These are phyloP conservation scores for Staphylotrichum tortipilum DNA, from an alignment of 495 filamentous ascomycete genomes.

Conservation along the genomic window DNA sequence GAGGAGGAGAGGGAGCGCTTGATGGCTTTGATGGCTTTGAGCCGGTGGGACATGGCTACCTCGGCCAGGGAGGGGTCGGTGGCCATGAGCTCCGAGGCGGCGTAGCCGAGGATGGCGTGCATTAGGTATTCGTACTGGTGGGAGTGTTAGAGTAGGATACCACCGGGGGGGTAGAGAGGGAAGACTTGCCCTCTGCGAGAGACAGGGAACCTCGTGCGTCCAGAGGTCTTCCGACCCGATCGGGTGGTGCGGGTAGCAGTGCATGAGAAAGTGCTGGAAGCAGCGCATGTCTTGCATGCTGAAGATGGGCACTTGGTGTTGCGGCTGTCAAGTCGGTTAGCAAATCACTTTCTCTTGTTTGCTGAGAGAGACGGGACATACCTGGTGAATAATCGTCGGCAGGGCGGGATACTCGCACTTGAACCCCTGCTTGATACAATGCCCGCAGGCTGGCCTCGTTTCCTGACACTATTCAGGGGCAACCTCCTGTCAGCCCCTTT, in stretches of 20 bases:
- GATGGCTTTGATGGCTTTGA: constrained; percentile 48
- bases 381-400: constrained; percentile 37
- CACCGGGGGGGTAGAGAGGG: too few relatives aligned
- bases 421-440: constrained; percentile 49
- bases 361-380: constrained; percentile 5
- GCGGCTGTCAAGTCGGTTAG: constrained; percentile 24
- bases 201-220: constrained; percentile 49
- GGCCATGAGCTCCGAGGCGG: constrained; percentile 45
- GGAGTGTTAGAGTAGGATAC: neutral
- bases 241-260: constrained; percentile 52
- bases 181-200: constrained; percentile 45
- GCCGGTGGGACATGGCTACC: constrained; percentile 44
- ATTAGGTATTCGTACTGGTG: constrained; percentile 45
- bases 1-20: constrained; percentile 31
- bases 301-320: constrained; percentile 40
- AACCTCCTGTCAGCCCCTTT: neutral
- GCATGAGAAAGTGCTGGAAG: constrained; percentile 53
- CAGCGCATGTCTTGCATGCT: constrained; percentile 51
- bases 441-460: constrained; percentile 46
- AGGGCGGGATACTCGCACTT: constrained; percentile 49
- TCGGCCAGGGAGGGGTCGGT: constrained; percentile 21
- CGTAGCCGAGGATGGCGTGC: constrained; percentile 51
- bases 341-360: constrained; percentile 1
- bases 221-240: constrained; percentile 49
- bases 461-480: constrained; percentile 44